Conservation (phyloP, 75 land plant genomes). For the Isoetes taiwanensis region DNA sequence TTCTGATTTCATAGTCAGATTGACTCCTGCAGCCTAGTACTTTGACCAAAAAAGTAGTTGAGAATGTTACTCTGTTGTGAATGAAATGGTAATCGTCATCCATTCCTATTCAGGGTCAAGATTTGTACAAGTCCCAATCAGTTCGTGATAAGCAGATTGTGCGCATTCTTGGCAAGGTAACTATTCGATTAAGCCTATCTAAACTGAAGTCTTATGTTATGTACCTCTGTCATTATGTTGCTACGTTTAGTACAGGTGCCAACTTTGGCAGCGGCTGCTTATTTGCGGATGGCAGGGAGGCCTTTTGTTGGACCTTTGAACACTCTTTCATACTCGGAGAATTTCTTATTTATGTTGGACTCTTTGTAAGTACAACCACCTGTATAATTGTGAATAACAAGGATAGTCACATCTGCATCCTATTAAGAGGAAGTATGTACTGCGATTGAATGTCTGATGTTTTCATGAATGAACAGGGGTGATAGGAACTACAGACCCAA, state of each 20-base stretch:
- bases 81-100: not conserved
- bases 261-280: constrained; percentile 93
- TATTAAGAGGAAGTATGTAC: not conserved
- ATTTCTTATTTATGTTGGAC: constrained; percentile 95
- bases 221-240: not conserved
- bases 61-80: no score
- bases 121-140: constrained; percentile 71
- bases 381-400: not conserved
- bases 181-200: not conserved
- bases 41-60: no score
- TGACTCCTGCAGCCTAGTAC: no score
- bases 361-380: constrained; percentile 55
- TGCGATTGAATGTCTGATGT: not conserved
- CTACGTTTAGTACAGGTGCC: constrained; percentile 45
- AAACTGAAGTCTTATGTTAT: not conserved
- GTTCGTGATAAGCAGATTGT: constrained; percentile 93
- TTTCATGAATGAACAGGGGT: constrained; percentile 40
- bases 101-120: constrained; percentile 79
- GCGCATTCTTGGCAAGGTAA: constrained; percentile 88
- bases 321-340: constrained; percentile 87
- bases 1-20: no score
- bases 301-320: constrained; percentile 74
- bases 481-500: constrained; percentile 78
- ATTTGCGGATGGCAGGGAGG: constrained; percentile 78
- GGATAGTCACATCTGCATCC: not conserved